Evolutionary conservation across 495 filamentous ascomycete genomes (phyloP), one percentile per base, ranked within the genome.

Genomic region (Annulohypoxylon bovei): DNA sequence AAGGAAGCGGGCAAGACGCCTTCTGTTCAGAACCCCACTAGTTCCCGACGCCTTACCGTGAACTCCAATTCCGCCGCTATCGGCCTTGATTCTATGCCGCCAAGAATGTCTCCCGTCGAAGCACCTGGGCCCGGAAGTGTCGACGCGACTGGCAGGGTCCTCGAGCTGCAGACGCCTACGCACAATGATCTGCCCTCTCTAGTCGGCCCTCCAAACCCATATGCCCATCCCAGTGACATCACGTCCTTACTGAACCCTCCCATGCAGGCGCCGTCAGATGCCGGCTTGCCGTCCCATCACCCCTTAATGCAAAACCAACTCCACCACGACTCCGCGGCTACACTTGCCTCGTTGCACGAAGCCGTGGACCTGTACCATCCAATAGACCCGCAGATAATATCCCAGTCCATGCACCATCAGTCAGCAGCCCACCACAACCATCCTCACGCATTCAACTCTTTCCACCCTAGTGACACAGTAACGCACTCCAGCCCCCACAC

Each of bases 1-100:
- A 97, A 95, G 81, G 93, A 95, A 65, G 81, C 87, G 35, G 85
- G 88, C 65, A 94, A 93, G 75, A 79, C 76, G 30, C 78, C 74
- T 47, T 70, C 72, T 59, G 39, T 59, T 53, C 75, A 64, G 47
- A 71, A 63, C 44, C 50, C 60, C 12, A 40, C 33, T 52, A 58
- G 27, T 28, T 61, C 61, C 28, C 59, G 52, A 22, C 72, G 59
- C 9, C 68, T 71, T 20, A 70, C 71, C 53, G 70, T 77, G 57
- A 75, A 71, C 40, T 39, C 64, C 18, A 54, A 54, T 23, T 53
- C 6, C 44, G 46, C 23, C 55, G 3, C 12, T 63, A 30, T 16
- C 28, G 50, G 9, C 11, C 4, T 60, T 3, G 52, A 56, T 37
- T 25, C 72, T 39, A 59, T 77, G 52, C 54, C 62, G 30, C 40